Evolutionary conservation across 2,329 filamentous ascomycete species (phyloP), one percentile per base, ranked within the genome.

Genomic region (Penicillium corylophilum): DNA sequence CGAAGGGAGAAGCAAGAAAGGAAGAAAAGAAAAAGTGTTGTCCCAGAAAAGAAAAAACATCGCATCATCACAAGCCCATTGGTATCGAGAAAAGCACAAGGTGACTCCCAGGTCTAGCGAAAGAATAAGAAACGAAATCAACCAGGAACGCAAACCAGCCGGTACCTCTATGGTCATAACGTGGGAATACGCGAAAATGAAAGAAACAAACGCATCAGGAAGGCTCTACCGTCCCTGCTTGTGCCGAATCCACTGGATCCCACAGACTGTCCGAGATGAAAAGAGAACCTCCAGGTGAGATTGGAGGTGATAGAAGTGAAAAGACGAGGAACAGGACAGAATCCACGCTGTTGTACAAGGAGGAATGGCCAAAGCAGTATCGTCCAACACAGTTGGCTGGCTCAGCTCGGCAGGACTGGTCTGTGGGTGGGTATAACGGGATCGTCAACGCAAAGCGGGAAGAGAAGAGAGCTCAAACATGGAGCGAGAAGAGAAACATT

Each of bases 161-260:
- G 61, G 62, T 61, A 68, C 67, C 67, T 72, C 69, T 72, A 72
- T 72, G 64, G 64, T 71, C 70, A 61, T 71, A 68, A 69, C 57
- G 48, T 62, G 61, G 60, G 51, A 53, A 54, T 47, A 55, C 56
- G 53, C 44, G 53, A 54, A 57, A 58, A 55, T 53, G 55, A 55
- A 23, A 55, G 48, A 57, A 61, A 56, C 55, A 53, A 61, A 67
- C 56, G 56, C 26, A n/a, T 41, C 46, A 47, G n/a, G n/a, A 48
- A 49, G 38, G 51, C 52, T 55, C 59, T 55, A 53, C 46, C 46
- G 51, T 47, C 48, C 53, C 43, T 26, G 49, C 50, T 48, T 40
- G 26, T 48, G 33, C 40, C 55, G 42, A 51, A 48, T 40, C 58
- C 46, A 40, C 40, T 50, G 46, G 38, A 50, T 31, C 53, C 59